Percentiles rank a stretch among this genome's conserved stretches.
Evolutionary conservation across 1,284 basidiomycete genomes (phyloP).

Genomic region (Schizophyllum commune): DNA sequence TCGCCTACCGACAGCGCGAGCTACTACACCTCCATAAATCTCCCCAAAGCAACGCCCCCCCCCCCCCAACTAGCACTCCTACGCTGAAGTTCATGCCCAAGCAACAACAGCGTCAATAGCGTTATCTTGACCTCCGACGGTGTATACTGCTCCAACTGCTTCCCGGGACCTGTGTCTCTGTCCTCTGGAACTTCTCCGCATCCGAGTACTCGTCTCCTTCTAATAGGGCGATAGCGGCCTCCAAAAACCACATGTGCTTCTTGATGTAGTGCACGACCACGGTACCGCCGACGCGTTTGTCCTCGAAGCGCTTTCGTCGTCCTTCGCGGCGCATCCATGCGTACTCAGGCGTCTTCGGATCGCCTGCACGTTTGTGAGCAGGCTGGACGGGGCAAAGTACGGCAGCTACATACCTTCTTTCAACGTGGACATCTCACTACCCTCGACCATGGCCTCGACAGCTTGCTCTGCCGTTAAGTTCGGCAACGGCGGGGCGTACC

Average conservation of each 20-base stretch:
- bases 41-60: no score
- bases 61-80: no score
- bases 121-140: neutral
- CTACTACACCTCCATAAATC: no score
- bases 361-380: conserved; percentile 28
- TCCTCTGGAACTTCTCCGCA: conserved; percentile 26
- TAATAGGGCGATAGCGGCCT: conserved; percentile 84
- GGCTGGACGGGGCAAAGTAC: neutral
- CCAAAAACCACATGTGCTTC: conserved; percentile 93
- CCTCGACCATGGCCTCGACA: conserved; percentile 91
- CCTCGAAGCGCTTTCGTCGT: conserved; percentile 56
- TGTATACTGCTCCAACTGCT: neutral
- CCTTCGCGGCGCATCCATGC: conserved; percentile 72
- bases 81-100: no score
- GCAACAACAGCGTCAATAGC: neutral
- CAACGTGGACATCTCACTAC: conserved; percentile 70
- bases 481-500: conserved; percentile 68
- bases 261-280: conserved; percentile 97
- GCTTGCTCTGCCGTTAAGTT: conserved; percentile 67
- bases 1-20: no score
- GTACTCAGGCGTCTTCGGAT: conserved; percentile 44
- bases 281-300: conserved; percentile 80
- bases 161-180: neutral
- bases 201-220: conserved; percentile 59
- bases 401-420: conserved; percentile 40